Percentiles rank a stretch among this genome's conserved stretches.
These are phyloP conservation scores for Fomitiporia mediterranea DNA, from an alignment of 1,284 basidiomycete genomes.

Conservation along the genomic window DNA sequence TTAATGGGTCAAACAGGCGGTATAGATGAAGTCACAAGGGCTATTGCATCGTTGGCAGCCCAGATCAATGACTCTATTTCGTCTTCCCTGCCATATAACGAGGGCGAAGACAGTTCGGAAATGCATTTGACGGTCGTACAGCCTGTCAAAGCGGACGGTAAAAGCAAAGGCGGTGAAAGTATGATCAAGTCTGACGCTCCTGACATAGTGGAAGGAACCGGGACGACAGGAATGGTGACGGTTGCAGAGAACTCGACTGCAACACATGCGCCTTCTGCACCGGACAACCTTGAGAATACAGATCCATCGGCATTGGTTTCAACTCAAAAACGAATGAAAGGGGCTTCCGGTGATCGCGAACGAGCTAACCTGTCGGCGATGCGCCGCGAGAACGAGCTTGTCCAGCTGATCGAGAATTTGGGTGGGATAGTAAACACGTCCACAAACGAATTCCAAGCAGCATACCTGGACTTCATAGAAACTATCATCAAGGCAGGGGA, in stretches of 20 bases:
- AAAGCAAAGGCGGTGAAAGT: too few species aligned
- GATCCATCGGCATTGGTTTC: too few species aligned
- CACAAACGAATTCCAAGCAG: constrained; percentile 62
- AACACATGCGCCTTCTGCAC: too few species aligned
- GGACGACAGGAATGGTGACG: constrained; percentile 8
- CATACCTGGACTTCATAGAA: constrained; percentile 55
- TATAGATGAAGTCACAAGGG: constrained; percentile 1
- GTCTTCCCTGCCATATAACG: not conserved
- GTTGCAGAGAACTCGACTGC: too few species aligned
- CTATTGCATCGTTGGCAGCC: not conserved
- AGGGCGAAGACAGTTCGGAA: not conserved
- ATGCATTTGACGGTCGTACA: not conserved
- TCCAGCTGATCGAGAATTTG: constrained; percentile 53
- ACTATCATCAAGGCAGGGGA: constrained; percentile 52
- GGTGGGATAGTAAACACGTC: constrained; percentile 63
- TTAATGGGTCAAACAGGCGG: too few species aligned
- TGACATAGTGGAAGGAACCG: not conserved
- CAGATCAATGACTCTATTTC: not conserved
- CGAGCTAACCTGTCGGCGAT: constrained; percentile 64
- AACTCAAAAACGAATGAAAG: too few species aligned
- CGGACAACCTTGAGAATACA: too few species aligned
- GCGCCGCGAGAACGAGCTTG: constrained; percentile 72
- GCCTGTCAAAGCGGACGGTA: too few species aligned
- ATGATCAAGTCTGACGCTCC: too few species aligned
- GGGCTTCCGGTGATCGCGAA: constrained; percentile 24